Evolutionary conservation across 2,329 filamentous ascomycete species (phyloP).

Genomic region (Aspergillus sp.): DNA sequence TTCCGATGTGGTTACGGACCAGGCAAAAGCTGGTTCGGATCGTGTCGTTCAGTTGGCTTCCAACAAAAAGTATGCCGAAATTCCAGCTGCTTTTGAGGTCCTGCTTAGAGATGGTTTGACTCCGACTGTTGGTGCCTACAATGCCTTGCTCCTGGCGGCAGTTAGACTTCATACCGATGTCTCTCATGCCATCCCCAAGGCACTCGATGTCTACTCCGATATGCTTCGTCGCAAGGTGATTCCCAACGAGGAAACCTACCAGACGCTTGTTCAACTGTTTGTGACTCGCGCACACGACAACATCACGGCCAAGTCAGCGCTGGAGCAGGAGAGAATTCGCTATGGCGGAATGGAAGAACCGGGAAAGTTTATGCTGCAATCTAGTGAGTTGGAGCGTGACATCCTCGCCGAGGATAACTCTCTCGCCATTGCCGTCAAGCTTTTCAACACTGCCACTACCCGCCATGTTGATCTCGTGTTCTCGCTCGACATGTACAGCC

Average conservation of each 20-base stretch:
- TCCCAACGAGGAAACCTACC: slow-evolving; percentile 81
- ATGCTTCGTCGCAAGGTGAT: slow-evolving; percentile 83
- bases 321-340: slow-evolving; percentile 78
- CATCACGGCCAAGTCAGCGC: slow-evolving; percentile 62
- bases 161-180: slow-evolving; percentile 75
- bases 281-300: slow-evolving; percentile 77
- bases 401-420: slow-evolving; percentile 85
- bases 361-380: slow-evolving; percentile 82
- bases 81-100: slow-evolving; percentile 84
- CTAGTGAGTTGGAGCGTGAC: slow-evolving; percentile 79
- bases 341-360: slow-evolving; percentile 81
- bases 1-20: slow-evolving; percentile 49
- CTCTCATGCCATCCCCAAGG: slow-evolving; percentile 82
- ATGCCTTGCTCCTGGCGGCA: slow-evolving; percentile 78
- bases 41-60: slow-evolving; percentile 72
- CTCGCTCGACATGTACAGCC: slow-evolving; percentile 76
- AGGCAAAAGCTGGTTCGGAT: slow-evolving; percentile 67
- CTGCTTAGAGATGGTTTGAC: slow-evolving; percentile 79
- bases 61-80: slow-evolving; percentile 72
- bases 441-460: slow-evolving; percentile 73
- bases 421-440: slow-evolving; percentile 74
- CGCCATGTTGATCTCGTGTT: slow-evolving; percentile 60
- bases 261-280: slow-evolving; percentile 78
- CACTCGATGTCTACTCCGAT: slow-evolving; percentile 90
- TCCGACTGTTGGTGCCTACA: slow-evolving; percentile 84